Evolutionary conservation across 805 yeast species (phyloP).

Genomic region (Teunomyces barrocoloradensis): DNA sequence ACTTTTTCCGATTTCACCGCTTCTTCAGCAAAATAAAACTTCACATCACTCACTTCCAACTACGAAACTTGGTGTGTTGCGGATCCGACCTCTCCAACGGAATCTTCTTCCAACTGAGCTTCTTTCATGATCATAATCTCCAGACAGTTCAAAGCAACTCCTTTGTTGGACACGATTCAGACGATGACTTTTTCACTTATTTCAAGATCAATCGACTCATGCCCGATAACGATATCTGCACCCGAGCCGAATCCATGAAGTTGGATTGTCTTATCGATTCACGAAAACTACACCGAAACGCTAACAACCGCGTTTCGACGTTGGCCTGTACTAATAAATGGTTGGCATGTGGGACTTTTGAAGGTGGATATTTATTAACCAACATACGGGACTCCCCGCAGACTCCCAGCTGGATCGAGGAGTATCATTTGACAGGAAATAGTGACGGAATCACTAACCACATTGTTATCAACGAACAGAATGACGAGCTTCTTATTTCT

Average conservation of each 20-base stretch:
- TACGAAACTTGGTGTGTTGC: constrained; percentile 49
- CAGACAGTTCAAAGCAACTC: constrained; percentile 22
- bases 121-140: constrained; percentile 28
- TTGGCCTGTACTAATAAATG: constrained; percentile 41
- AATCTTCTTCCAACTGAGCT: constrained; percentile 39
- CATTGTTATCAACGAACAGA: constrained; percentile 31
- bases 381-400: constrained; percentile 25
- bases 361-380: constrained; percentile 47
- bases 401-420: constrained; percentile 19
- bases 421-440: constrained; percentile 39
- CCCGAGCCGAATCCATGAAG: constrained; percentile 22
- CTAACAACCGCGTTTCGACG: constrained; percentile 47
- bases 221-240: constrained; percentile 21
- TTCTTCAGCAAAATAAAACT: constrained; percentile 46
- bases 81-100: constrained; percentile 31
- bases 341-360: constrained; percentile 53
- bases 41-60: constrained; percentile 55
- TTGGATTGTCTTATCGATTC: constrained; percentile 41
- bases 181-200: constrained; percentile 29
- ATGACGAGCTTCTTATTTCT: constrained; percentile 40
- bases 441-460: constrained; percentile 54
- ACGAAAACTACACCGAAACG: constrained; percentile 21
- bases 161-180: constrained; percentile 8
- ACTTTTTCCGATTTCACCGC: constrained; percentile 36
- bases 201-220: constrained; percentile 36